A percentile compares a stretch with the other conserved stretches of the same genome.
Evolutionary conservation across 768 basidiomycete genomes (phyloP).

Genomic region (Trametes gibbosa): DNA sequence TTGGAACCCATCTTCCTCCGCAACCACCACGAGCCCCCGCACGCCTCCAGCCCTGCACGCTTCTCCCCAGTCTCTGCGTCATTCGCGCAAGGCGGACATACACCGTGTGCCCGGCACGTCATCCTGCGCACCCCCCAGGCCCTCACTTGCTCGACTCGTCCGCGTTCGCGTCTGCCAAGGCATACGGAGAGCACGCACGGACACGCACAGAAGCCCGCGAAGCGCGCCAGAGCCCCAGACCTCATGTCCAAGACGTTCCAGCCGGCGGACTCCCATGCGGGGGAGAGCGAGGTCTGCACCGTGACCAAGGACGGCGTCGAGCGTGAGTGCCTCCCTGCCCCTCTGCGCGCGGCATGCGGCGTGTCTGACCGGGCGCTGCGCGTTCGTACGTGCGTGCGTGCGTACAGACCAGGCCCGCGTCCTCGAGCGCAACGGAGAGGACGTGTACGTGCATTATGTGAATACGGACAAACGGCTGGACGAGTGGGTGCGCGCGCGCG

Average conservation of each 20-base stretch:
- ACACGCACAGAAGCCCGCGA: background rate
- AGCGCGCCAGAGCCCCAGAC: slow-evolving; percentile 1
- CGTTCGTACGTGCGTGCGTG: background rate
- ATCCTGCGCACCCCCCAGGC: background rate
- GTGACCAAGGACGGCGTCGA: slow-evolving; percentile 22
- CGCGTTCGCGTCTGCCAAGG: background rate
- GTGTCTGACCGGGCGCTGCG: background rate
- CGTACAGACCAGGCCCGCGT: slow-evolving; percentile 47
- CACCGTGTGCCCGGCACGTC: background rate
- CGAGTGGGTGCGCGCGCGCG: slow-evolving; percentile 60
- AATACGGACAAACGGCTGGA: slow-evolving; percentile 71
- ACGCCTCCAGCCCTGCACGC: no score
- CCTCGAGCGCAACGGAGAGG: slow-evolving; percentile 47
- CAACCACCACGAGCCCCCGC: no score
- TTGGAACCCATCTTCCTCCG: no score
- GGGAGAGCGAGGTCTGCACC: slow-evolving; percentile 15
- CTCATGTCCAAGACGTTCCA: slow-evolving; percentile 19
- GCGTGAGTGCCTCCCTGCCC: slow-evolving; percentile 14
- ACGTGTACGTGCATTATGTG: slow-evolving; percentile 72
- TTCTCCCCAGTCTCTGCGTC: no score
- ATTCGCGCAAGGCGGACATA: background rate
- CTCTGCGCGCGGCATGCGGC: background rate
- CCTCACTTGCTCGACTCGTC: background rate
- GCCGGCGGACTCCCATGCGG: slow-evolving; percentile 9
- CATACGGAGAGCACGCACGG: background rate